Conservation (phyloP, 2,329 filamentous ascomycete species). For the Fusarium chaquense region DNA sequence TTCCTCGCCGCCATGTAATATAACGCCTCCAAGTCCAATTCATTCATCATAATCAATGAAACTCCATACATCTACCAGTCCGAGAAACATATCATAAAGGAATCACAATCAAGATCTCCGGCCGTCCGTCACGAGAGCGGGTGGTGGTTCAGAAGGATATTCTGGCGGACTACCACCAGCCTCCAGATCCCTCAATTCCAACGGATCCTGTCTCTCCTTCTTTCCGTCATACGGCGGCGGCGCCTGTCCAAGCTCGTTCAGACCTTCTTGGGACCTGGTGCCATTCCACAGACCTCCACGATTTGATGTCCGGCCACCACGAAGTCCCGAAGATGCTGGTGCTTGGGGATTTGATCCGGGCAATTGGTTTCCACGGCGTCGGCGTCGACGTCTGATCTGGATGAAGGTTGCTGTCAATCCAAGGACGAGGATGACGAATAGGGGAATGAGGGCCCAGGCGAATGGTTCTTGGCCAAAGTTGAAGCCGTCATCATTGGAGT, state of each 20-base stretch:
- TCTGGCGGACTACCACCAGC: slow-evolving; percentile 47
- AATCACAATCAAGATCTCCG: slow-evolving; percentile 26
- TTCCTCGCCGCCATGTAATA: background rate
- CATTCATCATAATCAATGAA: background rate
- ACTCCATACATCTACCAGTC: slow-evolving; percentile 5
- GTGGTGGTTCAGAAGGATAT: slow-evolving; percentile 47
- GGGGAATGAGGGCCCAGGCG: slow-evolving; percentile 66
- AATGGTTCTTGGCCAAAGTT: slow-evolving; percentile 62
- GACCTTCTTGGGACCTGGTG: slow-evolving; percentile 61
- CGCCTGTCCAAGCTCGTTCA: slow-evolving; percentile 73
- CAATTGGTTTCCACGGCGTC: slow-evolving; percentile 35
- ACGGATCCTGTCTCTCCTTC: slow-evolving; percentile 42
- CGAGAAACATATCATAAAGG: background rate
- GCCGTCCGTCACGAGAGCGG: slow-evolving; percentile 40
- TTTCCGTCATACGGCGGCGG: slow-evolving; percentile 70
- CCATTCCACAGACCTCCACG: slow-evolving; percentile 47
- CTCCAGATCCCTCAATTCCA: slow-evolving; percentile 48
- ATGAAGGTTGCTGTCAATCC: slow-evolving; percentile 56
- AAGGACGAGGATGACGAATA: slow-evolving; percentile 59
- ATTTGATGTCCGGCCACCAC: slow-evolving; percentile 19
- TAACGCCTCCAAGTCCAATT: background rate
- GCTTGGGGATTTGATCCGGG: slow-evolving; percentile 22
- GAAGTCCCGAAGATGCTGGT: slow-evolving; percentile 43
- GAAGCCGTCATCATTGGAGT: slow-evolving; percentile 27
- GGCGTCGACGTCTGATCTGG: slow-evolving; percentile 57